Evolutionary conservation across 495 filamentous ascomycete species (phyloP).

Genomic region (Xanthoparmelia taractica): DNA sequence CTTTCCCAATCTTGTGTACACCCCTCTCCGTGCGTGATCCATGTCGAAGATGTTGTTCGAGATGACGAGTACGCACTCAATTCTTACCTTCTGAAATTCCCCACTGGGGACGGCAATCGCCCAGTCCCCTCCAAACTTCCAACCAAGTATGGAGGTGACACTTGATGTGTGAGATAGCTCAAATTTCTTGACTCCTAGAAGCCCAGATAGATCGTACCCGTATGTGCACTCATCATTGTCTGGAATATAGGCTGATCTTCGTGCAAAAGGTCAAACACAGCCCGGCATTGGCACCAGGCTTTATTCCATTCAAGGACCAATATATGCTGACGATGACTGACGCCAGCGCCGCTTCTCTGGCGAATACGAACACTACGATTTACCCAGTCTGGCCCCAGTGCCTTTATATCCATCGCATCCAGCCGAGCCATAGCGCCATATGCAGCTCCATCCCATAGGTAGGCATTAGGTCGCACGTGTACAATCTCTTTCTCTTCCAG

Average conservation of each 20-base stretch:
- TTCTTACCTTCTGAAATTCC: not conserved
- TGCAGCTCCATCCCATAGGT: not conserved
- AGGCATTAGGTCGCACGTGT: not conserved
- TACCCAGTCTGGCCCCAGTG: no score
- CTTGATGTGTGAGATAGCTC: not conserved
- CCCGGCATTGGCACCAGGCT: not conserved
- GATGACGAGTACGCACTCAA: not conserved
- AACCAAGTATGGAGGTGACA: not conserved
- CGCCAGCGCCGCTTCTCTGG: not conserved
- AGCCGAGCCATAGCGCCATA: not conserved
- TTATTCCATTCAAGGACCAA: not conserved
- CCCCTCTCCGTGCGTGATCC: not conserved
- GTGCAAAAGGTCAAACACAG: not conserved
- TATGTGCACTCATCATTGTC: not conserved
- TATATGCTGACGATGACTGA: not conserved
- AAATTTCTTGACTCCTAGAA: not conserved
- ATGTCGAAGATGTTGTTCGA: not conserved
- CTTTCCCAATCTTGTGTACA: not conserved
- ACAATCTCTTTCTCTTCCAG: not conserved
- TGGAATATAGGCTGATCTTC: not conserved
- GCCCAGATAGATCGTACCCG: not conserved
- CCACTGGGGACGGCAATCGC: not conserved
- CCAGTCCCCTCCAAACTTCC: not conserved
- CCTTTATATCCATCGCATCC: not conserved
- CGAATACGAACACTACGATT: not conserved